A percentile compares a stretch with the other conserved stretches of the same genome.
phyloP scores from a whole-genome alignment of 1,284 basidiomycete species.

The Cystobasidium pallidum region DNA sequence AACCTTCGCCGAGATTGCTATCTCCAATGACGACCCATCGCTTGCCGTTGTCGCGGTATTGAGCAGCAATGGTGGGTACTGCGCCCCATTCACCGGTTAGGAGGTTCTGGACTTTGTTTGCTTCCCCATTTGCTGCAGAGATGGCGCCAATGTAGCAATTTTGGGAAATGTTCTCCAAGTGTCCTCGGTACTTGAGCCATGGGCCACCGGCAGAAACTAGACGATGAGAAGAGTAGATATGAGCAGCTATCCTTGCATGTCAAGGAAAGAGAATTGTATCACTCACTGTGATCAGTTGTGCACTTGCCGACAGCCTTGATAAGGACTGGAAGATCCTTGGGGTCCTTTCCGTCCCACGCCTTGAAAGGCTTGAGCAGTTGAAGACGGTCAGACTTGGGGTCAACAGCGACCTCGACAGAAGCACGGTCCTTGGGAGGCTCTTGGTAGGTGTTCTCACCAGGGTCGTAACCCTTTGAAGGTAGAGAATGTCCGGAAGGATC shows the following conservation, averaged over 20 bases:
- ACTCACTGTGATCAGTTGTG: constrained; percentile 65
- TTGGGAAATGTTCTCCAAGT: constrained; percentile 97
- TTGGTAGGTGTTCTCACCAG: constrained; percentile 97
- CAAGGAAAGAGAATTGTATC: background rate
- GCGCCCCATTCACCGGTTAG: constrained; percentile 81
- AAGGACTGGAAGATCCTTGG: constrained; percentile 83
- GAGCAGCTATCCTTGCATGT: constrained; percentile 63
- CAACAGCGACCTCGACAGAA: constrained; percentile 81
- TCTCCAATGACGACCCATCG: constrained; percentile 67
- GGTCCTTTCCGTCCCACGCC: constrained; percentile 91
- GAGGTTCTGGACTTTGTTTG: constrained; percentile 94
- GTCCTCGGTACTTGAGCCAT: constrained; percentile 99
- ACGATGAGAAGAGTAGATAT: background rate
- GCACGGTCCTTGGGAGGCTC: constrained; percentile 84
- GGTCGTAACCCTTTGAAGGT: constrained; percentile 91
- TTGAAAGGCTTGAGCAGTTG: constrained; percentile 90
- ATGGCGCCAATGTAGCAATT: constrained; percentile 93
- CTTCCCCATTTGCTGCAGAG: constrained; percentile 88
- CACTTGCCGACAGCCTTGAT: constrained; percentile 99
- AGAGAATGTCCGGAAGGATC: constrained; percentile 88
- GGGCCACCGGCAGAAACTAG: constrained; percentile 87
- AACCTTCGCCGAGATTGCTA: constrained; percentile 89
- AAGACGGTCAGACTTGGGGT: constrained; percentile 88
- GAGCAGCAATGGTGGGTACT: constrained; percentile 80
- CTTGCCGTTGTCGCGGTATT: constrained; percentile 86